phyloP scores from a whole-genome alignment of 108 stramenopile genomes.

The Stephanodiscus minutulus region DNA sequence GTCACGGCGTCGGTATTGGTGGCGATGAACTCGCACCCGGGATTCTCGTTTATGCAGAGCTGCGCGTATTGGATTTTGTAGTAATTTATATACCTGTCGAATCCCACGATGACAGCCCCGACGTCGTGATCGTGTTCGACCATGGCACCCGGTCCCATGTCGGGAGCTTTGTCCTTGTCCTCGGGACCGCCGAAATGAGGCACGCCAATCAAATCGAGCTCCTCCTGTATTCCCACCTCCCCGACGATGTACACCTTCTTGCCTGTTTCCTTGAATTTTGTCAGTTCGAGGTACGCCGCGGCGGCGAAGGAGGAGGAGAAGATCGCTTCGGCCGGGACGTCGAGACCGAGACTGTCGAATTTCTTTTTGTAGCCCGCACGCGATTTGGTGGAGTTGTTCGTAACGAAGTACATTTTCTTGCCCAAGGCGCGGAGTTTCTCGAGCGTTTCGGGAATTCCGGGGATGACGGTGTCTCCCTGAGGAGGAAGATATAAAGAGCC shows the following conservation, averaged over 20 bases:
- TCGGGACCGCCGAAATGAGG: slow-evolving; percentile 94
- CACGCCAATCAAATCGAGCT: slow-evolving; percentile 93
- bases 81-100: slow-evolving; percentile 96
- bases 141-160: slow-evolving; percentile 90
- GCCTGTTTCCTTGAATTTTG: slow-evolving; percentile 90
- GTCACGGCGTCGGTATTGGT: slow-evolving; percentile 98
- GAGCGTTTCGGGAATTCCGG: slow-evolving; percentile 91
- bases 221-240: slow-evolving; percentile 95
- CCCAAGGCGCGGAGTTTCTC: slow-evolving; percentile 81
- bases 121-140: slow-evolving; percentile 90
- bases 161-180: slow-evolving; percentile 82
- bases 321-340: slow-evolving; percentile 92
- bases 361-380: slow-evolving; percentile 93
- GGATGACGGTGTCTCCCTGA: slow-evolving; percentile 92
- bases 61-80: slow-evolving; percentile 99
- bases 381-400: slow-evolving; percentile 97
- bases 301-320: slow-evolving; percentile 95
- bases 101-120: slow-evolving; percentile 95
- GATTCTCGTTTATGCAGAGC: slow-evolving; percentile 95
- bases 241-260: slow-evolving; percentile 98
- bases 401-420: slow-evolving; percentile 97
- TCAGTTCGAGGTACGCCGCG: slow-evolving; percentile 97
- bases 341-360: slow-evolving; percentile 89
- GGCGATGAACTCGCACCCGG: slow-evolving; percentile 95
- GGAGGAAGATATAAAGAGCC: not conserved